Evolutionary conservation across 2,329 filamentous ascomycete genomes (phyloP).

Genomic region (Botrytis tulipae): DNA sequence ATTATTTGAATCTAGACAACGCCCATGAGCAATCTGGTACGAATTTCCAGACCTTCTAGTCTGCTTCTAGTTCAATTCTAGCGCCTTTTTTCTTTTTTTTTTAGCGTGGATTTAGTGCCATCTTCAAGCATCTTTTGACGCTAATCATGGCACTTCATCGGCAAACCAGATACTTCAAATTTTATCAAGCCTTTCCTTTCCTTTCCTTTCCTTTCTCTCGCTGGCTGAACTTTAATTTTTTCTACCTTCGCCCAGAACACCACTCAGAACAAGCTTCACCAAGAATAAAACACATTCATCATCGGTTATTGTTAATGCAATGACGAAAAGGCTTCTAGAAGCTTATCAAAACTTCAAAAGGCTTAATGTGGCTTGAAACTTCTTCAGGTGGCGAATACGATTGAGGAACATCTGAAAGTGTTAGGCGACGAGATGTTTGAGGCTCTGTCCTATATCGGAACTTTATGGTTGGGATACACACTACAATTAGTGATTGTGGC

Average conservation of each 20-base stretch:
- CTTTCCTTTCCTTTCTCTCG: background rate
- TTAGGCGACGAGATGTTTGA: background rate
- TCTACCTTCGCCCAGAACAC: background rate
- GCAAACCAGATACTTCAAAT: background rate
- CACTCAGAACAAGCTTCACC: background rate
- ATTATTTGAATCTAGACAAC: background rate
- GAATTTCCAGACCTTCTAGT: background rate
- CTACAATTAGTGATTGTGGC: background rate
- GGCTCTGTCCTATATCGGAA: background rate
- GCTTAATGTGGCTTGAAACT: background rate
- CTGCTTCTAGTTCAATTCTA: background rate
- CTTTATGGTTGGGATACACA: background rate
- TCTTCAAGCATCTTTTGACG: background rate
- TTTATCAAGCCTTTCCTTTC: background rate
- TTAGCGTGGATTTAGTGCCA: background rate
- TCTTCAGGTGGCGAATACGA: background rate
- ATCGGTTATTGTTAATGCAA: background rate
- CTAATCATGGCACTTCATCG: background rate
- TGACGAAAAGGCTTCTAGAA: background rate
- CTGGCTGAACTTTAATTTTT: background rate
- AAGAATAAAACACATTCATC: background rate
- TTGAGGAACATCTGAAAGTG: background rate
- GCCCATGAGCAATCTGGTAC: background rate
- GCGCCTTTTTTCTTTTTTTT: background rate
- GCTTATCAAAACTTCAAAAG: background rate